Conservation (phyloP, 768 basidiomycete genomes). For the Agaricus sinodeliciosus region DNA sequence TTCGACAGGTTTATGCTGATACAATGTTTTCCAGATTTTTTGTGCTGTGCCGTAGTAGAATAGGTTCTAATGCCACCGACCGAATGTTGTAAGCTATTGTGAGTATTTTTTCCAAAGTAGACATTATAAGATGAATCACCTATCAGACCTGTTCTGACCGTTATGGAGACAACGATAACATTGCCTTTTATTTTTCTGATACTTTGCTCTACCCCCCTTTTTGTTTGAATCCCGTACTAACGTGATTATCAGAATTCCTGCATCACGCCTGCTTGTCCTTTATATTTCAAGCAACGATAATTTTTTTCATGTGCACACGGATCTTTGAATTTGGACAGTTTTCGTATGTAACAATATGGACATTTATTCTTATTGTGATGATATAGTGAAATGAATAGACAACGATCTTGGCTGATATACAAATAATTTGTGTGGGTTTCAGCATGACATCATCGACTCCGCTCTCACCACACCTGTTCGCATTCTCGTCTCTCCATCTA, state of each 20-base stretch:
- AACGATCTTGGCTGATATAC: too few species aligned
- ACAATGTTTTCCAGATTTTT: background rate
- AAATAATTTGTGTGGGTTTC: background rate
- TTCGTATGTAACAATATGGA: too few species aligned
- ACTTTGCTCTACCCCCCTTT: background rate
- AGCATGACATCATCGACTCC: background rate
- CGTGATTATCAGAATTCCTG: background rate
- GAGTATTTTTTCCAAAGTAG: background rate
- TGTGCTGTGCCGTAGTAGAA: background rate
- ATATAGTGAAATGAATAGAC: too few species aligned
- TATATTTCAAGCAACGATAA: too few species aligned
- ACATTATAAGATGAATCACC: background rate
- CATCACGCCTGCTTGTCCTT: too few species aligned
- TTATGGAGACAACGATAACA: slow-evolving; percentile 4
- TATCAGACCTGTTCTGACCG: slow-evolving; percentile 9
- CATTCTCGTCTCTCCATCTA: background rate
- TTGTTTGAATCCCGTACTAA: background rate
- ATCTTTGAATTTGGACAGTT: too few species aligned
- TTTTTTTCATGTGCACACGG: too few species aligned
- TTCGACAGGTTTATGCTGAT: background rate
- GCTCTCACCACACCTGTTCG: background rate
- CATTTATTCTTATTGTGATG: background rate
- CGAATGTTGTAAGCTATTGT: slow-evolving; percentile 2
- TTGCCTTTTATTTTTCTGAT: slow-evolving; percentile 9
- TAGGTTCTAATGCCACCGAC: background rate